A percentile compares a stretch with the other conserved stretches of the same genome.
Evolutionary conservation across 768 basidiomycete species (phyloP).

Genomic region (Leccinellum rugosiceps): DNA sequence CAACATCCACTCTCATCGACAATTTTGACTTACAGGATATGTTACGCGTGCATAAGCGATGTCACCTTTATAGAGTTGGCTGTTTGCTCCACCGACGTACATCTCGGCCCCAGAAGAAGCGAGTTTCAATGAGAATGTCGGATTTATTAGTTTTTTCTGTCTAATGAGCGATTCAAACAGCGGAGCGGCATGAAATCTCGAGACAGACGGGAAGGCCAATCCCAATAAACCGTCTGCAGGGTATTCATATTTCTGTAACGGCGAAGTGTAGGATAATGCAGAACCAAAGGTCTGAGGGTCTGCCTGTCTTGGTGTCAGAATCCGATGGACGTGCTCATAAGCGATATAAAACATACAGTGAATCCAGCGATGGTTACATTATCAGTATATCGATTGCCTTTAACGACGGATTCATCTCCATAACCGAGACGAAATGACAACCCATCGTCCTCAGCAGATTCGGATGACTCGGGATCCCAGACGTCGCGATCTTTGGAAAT

Average conservation of each 20-base stretch:
- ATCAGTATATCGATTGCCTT: background rate
- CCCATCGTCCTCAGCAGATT: background rate
- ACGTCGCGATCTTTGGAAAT: background rate
- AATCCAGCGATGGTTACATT: background rate
- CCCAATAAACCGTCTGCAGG: background rate
- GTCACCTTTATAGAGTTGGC: background rate
- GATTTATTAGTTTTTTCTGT: background rate
- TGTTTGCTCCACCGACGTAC: background rate
- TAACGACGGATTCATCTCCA: background rate
- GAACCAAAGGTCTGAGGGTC: background rate
- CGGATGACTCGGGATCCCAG: background rate
- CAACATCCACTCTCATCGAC: background rate
- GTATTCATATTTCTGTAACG: background rate
- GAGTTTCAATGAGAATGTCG: background rate
- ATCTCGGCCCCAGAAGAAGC: background rate
- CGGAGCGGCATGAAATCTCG: background rate
- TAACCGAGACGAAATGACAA: background rate
- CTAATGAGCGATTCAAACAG: background rate
- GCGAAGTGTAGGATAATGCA: background rate
- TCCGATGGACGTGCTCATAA: background rate
- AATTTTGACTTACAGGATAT: background rate
- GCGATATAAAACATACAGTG: background rate
- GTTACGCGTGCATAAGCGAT: background rate
- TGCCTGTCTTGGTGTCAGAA: background rate
- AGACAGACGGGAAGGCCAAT: background rate